A percentile compares a stretch with the other conserved stretches of the same genome.
phyloP scores from a whole-genome alignment of 441 rosid genomes.

The Biscutella laevigata region DNA sequence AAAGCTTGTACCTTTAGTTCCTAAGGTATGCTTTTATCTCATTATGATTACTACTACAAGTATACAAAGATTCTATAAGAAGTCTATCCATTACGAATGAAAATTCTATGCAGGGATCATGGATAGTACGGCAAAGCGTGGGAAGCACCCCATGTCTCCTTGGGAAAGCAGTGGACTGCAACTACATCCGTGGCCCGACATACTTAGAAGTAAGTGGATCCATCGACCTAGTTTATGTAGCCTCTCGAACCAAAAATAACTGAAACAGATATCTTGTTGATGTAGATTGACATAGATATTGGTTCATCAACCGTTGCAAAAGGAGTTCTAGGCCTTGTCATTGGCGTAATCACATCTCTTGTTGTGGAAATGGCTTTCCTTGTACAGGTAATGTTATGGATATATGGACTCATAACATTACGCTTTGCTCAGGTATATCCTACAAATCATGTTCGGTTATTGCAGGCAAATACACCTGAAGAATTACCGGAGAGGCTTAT shows the following conservation, averaged over 20 bases:
- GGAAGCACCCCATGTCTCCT: conserved; percentile 98
- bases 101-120: conserved; percentile 60
- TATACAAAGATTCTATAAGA: background rate
- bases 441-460: background rate
- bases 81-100: background rate
- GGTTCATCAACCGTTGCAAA: conserved; percentile 98
- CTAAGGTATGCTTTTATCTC: conserved; percentile 49
- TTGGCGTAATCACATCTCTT: conserved; percentile 80
- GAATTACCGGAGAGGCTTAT: conserved; percentile 87
- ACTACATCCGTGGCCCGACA: conserved; percentile 70
- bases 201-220: conserved; percentile 61
- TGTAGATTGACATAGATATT: conserved; percentile 85
- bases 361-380: conserved; percentile 99
- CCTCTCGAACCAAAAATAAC: background rate
- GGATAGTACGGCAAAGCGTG: conserved; percentile 98
- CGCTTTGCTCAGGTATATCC: background rate
- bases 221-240: background rate
- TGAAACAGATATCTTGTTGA: background rate
- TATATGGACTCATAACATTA: background rate
- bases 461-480: conserved; percentile 78
- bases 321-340: conserved; percentile 92
- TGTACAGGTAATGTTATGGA: conserved; percentile 59
- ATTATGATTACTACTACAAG: conserved; percentile 4
- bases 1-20: conserved; percentile 93
- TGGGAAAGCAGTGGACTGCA: conserved; percentile 97